phyloP scores from a whole-genome alignment of 2,329 filamentous ascomycete genomes.

The Alternaria arborescens region DNA sequence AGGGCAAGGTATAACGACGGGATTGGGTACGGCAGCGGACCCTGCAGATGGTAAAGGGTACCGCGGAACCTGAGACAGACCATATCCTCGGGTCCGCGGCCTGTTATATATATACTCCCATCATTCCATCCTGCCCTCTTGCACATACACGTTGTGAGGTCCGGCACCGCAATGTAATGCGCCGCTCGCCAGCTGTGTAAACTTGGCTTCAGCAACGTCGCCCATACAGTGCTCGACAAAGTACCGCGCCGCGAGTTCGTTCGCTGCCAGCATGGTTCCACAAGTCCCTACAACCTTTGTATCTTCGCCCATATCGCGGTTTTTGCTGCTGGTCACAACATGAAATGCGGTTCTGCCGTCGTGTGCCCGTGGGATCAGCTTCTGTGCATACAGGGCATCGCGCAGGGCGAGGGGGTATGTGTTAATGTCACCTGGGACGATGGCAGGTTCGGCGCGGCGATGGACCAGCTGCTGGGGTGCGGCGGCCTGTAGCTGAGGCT shows the following conservation, averaged over 20 bases:
- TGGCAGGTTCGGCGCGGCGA: conserved; percentile 4
- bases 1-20: neutral
- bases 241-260: conserved; percentile 14
- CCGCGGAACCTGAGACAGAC: conserved; percentile 5
- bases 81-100: neutral
- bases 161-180: conserved; percentile 12
- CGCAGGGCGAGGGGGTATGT: conserved; percentile 24
- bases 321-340: conserved; percentile 4
- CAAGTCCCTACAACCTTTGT: conserved; percentile 1
- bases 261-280: conserved; percentile 8
- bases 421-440: conserved; percentile 12
- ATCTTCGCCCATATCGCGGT: conserved; percentile 5
- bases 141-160: conserved; percentile 8
- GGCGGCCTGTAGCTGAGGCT: conserved; percentile 18
- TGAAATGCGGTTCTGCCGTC: conserved; percentile 9
- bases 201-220: conserved; percentile 5
- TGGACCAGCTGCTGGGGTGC: conserved; percentile 11
- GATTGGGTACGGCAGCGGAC: conserved; percentile 1
- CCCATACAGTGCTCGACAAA: conserved; percentile 12
- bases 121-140: conserved; percentile 12
- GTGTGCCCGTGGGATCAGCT: conserved; percentile 1
- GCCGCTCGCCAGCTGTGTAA: conserved; percentile 8
- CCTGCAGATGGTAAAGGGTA: conserved; percentile 5
- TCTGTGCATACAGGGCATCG: conserved; percentile 18
- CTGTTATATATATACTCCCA: neutral